Base-by-base conservation (phyloP, 2,329 filamentous ascomycete species). In the Cercospora berteroae region DNA sequence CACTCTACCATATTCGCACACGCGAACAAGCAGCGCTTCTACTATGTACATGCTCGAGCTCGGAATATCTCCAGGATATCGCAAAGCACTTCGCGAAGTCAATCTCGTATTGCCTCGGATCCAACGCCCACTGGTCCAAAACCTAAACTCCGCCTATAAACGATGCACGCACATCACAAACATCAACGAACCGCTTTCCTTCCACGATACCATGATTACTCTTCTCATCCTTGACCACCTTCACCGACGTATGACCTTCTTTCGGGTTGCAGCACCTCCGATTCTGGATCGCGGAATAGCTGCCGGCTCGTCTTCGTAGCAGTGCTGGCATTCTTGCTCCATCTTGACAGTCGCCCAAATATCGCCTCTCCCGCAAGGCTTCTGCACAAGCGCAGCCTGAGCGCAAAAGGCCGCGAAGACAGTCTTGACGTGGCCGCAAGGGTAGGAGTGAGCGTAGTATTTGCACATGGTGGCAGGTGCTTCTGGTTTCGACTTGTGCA, bases 401-500 rank as follows among this genome's bases (percentile, higher is more conserved):
- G 76, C 60, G 66, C 78, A 80, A 69, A 75, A 77, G 23, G 70
- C 73, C 18, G 78, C 76, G 65, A 79, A 79, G 60, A 79, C 75
- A 10, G 76, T 81, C 65, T 77, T 75, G 16, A 80, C 81, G 72
- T 83, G 81, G 55, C 81, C 81, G 73, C 81, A 83, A 13, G 75
- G 73, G 75, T 83, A 79, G 3, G 75, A 78, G 76, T 83, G 81
- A 58, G 81, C 81, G 74, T 83, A 82, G 74, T 82, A 83, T 73
- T 78, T 81, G 76, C 81, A 83, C 81, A 83, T 83, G 61, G 9
- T 63, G 20, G 60, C 23, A n/a, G 42, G 18, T 59, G 5, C 29
- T 33, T 23, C 18, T 62, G 25, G 18, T 25, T 20, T 18, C 39
- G 59, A n/a, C 4, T 50, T 18, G 39, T 23, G 20, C 44, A 50